A percentile compares a stretch with the other conserved stretches of the same genome.
Evolutionary conservation across 805 yeast genomes (phyloP).

Genomic region (Brettanomyces naardenensis): DNA sequence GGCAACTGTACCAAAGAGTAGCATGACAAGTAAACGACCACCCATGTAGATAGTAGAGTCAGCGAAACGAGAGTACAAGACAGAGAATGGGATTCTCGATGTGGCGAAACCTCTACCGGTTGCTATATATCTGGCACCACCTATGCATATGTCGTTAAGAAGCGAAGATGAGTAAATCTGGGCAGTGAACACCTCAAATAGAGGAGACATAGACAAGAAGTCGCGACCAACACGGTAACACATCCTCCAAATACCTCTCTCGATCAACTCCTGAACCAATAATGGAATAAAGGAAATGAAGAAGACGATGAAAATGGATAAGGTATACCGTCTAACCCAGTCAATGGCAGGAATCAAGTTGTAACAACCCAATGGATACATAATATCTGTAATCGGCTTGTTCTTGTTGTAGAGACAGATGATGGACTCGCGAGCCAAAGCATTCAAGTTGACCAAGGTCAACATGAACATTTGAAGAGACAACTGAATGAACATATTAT

Average conservation of each 20-base stretch:
- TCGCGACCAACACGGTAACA: conserved; percentile 63
- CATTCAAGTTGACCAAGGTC: conserved; percentile 60
- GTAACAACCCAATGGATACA: conserved; percentile 65
- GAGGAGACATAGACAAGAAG: conserved; percentile 62
- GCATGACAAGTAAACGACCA: conserved; percentile 66
- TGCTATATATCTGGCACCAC: conserved; percentile 83
- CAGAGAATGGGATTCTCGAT: conserved; percentile 68
- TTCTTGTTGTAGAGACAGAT: conserved; percentile 60
- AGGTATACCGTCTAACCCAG: conserved; percentile 76
- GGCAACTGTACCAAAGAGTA: conserved; percentile 64
- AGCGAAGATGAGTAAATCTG: conserved; percentile 70
- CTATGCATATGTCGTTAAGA: conserved; percentile 63
- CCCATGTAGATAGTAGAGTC: conserved; percentile 81
- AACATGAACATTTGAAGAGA: conserved; percentile 68
- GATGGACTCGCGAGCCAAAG: conserved; percentile 66
- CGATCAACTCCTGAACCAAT: conserved; percentile 71
- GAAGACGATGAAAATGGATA: conserved; percentile 77
- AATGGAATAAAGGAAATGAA: conserved; percentile 74
- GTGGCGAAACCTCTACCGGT: conserved; percentile 87
- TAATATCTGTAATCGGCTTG: conserved; percentile 59
- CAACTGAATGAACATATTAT: conserved; percentile 68
- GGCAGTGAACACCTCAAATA: conserved; percentile 79
- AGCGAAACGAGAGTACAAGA: conserved; percentile 69
- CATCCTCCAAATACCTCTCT: conserved; percentile 75
- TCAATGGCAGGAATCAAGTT: conserved; percentile 66